Base-by-base conservation (phyloP, 2,329 filamentous ascomycete species). In the Alternaria brassicae region DNA sequence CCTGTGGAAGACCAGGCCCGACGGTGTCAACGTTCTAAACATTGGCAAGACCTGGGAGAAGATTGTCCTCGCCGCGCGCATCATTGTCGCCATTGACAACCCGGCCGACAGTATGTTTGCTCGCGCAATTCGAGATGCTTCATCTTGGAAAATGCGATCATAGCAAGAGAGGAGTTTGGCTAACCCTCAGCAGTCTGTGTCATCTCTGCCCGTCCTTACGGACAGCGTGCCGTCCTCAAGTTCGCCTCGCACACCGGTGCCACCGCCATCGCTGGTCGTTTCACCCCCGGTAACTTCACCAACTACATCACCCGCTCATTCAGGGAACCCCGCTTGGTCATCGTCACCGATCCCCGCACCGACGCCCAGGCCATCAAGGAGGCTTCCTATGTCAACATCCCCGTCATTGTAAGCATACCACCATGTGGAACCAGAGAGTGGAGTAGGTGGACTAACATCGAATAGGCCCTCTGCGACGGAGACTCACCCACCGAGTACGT, bases 11-110 rank as follows among this genome's bases (percentile, higher is more conserved):
- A 97, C 93, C 82, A 92, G 95, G 81, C 90, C 92, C 72, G 96
- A 99, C 79, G 95, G 95, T 85, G 90, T 99, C 86, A 99, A 99
- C 83, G 88, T 99, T 73, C 88, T 99, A 84, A 99, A 99, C 90
- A 92, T 99, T 84, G 93, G 94, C 87, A 99, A 99, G 92, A 99
- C 95, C 84, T 99, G 94, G 95, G 95, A 99, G 89, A 99, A 99
- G 89, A 97, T 99, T 81, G 92, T 98, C 79, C 90, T 99, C 74
- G 95, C 95, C 74, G 95, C 95, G 81, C 93, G 95, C 79, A 97
- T 99, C 87, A 98, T 99, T 83, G 94, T 91, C 80, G 92, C 95
- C 81, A 90, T 99, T 79, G 96, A 99, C 88, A 99, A 99, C 91
- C 95, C 95, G 77, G 92, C 94, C 83, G 95, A 99, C 83, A 92